Conservation (phyloP, 768 basidiomycete genomes). For the Xanthoconium stramineum region DNA sequence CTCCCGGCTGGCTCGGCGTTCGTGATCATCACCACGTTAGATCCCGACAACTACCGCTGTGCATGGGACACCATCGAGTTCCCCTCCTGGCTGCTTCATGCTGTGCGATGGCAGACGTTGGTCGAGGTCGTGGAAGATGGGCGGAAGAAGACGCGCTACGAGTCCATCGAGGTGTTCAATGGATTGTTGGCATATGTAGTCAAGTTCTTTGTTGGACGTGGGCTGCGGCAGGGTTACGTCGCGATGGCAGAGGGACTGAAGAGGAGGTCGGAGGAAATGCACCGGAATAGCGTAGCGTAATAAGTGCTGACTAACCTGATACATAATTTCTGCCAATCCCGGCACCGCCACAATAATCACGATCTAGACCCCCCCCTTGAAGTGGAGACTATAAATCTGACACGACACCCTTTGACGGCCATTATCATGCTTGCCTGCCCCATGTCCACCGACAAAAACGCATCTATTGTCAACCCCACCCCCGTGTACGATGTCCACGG, state of each 20-base stretch:
- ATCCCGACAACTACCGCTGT: slow-evolving; percentile 51
- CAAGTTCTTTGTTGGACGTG: slow-evolving; percentile 39
- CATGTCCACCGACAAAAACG: slow-evolving; percentile 17
- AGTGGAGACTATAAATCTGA: slow-evolving; percentile 16
- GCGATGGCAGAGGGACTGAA: slow-evolving; percentile 62
- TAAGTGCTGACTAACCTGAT: slow-evolving; percentile 19
- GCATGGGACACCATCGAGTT: slow-evolving; percentile 49
- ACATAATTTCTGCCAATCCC: slow-evolving; percentile 20
- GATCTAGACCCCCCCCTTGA: slow-evolving; percentile 23
- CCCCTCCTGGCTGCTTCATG: slow-evolving; percentile 46
- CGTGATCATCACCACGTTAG: slow-evolving; percentile 46
- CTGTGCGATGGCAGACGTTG: slow-evolving; percentile 65
- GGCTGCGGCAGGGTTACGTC: slow-evolving; percentile 43
- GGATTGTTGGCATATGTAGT: slow-evolving; percentile 56
- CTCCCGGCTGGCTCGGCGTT: slow-evolving; percentile 39
- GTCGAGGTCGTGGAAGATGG: slow-evolving; percentile 43
- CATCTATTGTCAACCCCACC: slow-evolving; percentile 19
- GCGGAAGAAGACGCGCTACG: slow-evolving; percentile 53
- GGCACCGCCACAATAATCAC: slow-evolving; percentile 22
- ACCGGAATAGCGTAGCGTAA: not conserved
- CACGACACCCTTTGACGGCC: slow-evolving; percentile 12
- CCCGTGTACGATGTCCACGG: slow-evolving; percentile 41
- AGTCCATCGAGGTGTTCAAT: slow-evolving; percentile 58
- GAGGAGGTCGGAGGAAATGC: slow-evolving; percentile 40
- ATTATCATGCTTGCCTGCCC: slow-evolving; percentile 20